Base-by-base conservation (phyloP, 192 early-diverging fungal species). In the Podila minutissima region DNA sequence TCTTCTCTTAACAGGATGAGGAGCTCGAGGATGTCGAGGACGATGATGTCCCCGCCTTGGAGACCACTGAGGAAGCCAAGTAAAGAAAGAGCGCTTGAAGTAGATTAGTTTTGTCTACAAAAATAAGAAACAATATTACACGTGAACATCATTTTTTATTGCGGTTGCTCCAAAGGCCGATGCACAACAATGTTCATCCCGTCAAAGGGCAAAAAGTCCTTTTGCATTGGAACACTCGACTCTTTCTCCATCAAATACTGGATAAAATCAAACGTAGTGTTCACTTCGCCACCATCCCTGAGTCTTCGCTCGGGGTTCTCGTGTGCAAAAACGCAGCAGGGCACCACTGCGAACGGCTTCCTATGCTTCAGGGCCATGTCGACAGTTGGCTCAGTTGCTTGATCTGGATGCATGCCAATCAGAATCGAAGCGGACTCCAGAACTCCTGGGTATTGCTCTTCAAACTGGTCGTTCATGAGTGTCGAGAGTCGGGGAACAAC, bases 301-400 rank as follows among this genome's bases (percentile, higher is more conserved):
- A 87, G 51, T 48, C 73, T 72, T 24, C 89, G 62, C 17, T 88
- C 76, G 3, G 77, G 68, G n/a, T 87, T 87, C 28, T 90, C 86
- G 59, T 83, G 83, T 19, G 78, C 76, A 66, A 90, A 90, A 3
- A 90, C 89, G 74, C 77, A 87, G 55, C 87, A 88, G 5, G 87
- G 87, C 10, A 88, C 76, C 9, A 88, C 83, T 13, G 87, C 89
- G 74, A 89, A 90, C 1, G 89, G 84, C 26, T 86, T 88, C 4
- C 76, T 62, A 26, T 82, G 62, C 57, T 66, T 63, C 24, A 90
- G 31, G 1, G 88, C 89, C 32, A 73, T 65, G 20, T 84, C 84
- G 0, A 90, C 88, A 75, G 89, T 90, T 5, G 87, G 85, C 22
- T 87, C 88, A 7, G 89, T 90, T 0, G 89, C 89, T 57, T 89